Base-by-base conservation (phyloP, 2,329 filamentous ascomycete genomes). In the Shiraia sp. region DNA sequence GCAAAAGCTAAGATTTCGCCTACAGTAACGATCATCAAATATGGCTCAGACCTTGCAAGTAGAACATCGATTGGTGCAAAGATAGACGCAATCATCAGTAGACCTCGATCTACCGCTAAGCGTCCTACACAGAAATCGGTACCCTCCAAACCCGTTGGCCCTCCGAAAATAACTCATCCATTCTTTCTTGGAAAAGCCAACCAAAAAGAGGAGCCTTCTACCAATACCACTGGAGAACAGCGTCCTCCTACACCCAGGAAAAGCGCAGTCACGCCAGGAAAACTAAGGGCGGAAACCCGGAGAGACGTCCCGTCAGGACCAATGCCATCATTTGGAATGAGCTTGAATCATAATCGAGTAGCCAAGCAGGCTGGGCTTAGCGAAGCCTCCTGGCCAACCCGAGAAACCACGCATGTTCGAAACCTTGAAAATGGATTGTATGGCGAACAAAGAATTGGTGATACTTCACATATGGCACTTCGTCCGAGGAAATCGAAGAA, bases 321-420 rank as follows among this genome's bases (percentile, higher is more conserved):
- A 3, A 24, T 43, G 8, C 53, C 51, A 13, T 38, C 47, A 9
- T 65, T 63, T 41, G 63, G 51, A 13, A 43, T 47, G 28, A 36
- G 48, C 29, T 42, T 42, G 25, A 51, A 46, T 26, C 53, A 44
- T 33, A 60, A 39, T 19, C 55, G 66, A 29, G 52, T 57, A 57
- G 36, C 81, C 4, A 88, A 81, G 56, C 75, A 86, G n/a, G 81
- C 84, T 0, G 87, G 86, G 2, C 76, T 84, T 7, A 72, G 75
- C 48, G 76, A 87, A 39, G 80, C 88, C 3, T 75, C 81, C n/a
- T 93, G 88, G 85, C 88, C 88, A 26, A 78, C 80, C 34, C 76
- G 77, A 49, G 85, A 75, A 6, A 82, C 81, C 61, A 70, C 76
- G 1, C 66, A 69, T 51, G 65, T 67, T 22, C 63, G 64, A 3